A percentile compares a stretch with the other conserved stretches of the same genome.
These are phyloP conservation scores for Albizia julibrissin DNA, from an alignment of 306 rosid species.

Conservation along the genomic window DNA sequence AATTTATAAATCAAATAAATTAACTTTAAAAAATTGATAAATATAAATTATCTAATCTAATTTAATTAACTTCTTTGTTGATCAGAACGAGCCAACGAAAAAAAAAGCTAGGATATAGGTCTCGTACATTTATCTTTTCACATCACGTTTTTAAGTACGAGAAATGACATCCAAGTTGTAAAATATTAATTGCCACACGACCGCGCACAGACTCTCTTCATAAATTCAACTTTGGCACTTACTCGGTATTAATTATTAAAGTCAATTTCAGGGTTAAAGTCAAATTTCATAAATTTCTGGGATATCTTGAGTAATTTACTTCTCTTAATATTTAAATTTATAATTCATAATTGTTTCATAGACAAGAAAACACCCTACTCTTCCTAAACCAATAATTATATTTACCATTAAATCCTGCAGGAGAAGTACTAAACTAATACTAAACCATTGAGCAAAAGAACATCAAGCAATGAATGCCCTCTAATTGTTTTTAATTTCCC, in stretches of 20 bases:
- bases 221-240: background rate
- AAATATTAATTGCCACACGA: too few species aligned
- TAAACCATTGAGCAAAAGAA: conserved; percentile 18
- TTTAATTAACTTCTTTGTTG: too few species aligned
- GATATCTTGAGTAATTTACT: background rate
- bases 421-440: background rate
- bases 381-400: background rate
- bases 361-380: background rate
- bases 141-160: background rate
- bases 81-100: background rate
- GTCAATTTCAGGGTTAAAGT: too few species aligned
- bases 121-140: background rate
- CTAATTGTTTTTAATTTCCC: background rate
- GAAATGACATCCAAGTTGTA: background rate
- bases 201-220: background rate
- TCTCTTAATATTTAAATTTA: background rate
- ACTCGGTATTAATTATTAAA: too few species aligned
- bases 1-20: too few species aligned
- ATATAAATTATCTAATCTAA: too few species aligned
- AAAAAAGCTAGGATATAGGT: background rate
- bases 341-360: background rate
- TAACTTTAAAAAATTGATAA: too few species aligned
- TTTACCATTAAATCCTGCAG: conserved; percentile 1
- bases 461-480: background rate
- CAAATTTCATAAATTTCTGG: background rate